A percentile compares a stretch with the other conserved stretches of the same genome.
phyloP scores from a whole-genome alignment of 352 stramenopile species.

The Phytopythium oedochilum region DNA sequence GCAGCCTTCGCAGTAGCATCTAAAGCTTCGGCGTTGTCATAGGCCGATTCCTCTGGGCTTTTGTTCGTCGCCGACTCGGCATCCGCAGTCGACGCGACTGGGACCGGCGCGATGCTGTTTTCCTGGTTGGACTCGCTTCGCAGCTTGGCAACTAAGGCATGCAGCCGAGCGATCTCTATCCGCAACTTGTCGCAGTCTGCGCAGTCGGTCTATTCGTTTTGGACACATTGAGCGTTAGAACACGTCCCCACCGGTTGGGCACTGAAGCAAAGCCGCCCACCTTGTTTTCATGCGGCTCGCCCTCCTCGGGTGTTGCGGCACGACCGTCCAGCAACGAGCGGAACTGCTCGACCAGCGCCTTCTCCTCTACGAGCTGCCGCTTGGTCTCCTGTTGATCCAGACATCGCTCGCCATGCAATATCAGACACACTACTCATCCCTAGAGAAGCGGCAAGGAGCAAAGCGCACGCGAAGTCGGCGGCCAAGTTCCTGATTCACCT shows the following conservation, averaged over 20 bases:
- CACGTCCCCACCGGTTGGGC: neutral
- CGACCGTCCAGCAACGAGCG: neutral
- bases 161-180: neutral
- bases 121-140: conserved; percentile 4
- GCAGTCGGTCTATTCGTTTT: neutral
- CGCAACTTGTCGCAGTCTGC: neutral
- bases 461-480: conserved; percentile 47
- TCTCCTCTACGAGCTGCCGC: neutral
- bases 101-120: too few species aligned
- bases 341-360: neutral
- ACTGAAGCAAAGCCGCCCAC: neutral
- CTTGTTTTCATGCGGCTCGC: neutral
- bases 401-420: too few species aligned
- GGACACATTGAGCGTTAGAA: neutral
- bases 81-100: neutral
- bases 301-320: neutral
- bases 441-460: neutral
- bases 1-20: too few species aligned
- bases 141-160: neutral
- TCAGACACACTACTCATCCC: too few species aligned
- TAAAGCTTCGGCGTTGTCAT: neutral
- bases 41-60: neutral
- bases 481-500: conserved; percentile 78
- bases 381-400: neutral
- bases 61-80: neutral